A percentile compares a stretch with the other conserved stretches of the same genome.
Conservation (phyloP, 2,329 filamentous ascomycete species). For the Aspergillus viridinutans region DNA sequence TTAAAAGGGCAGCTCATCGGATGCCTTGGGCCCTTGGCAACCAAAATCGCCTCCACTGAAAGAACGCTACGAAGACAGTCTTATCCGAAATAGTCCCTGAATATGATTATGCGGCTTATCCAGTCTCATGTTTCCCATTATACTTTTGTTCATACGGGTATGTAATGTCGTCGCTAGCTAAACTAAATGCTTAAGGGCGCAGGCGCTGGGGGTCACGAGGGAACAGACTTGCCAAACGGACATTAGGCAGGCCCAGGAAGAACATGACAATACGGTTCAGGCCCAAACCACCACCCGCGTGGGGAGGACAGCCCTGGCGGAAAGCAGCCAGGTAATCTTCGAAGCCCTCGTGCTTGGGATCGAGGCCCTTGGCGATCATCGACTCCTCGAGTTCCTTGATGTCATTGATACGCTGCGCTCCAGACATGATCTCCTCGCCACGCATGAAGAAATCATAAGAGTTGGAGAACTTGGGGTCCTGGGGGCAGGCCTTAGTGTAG, state of each 20-base stretch:
- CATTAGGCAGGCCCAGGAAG: constrained; percentile 62
- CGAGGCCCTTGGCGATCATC: constrained; percentile 57
- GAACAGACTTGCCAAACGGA: constrained; percentile 59
- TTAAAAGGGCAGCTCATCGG: neutral
- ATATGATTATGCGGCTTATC: neutral
- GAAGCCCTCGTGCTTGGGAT: constrained; percentile 56
- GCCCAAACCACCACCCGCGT: constrained; percentile 62
- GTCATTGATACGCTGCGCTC: constrained; percentile 63
- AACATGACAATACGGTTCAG: constrained; percentile 65
- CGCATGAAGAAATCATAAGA: constrained; percentile 70
- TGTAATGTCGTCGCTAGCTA: neutral
- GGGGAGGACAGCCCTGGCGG: constrained; percentile 60
- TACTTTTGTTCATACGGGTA: constrained; percentile 9
- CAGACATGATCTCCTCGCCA: constrained; percentile 65
- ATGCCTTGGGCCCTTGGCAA: neutral
- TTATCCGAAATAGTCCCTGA: neutral
- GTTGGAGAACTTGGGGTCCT: constrained; percentile 62
- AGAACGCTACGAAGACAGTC: neutral
- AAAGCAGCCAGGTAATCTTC: constrained; percentile 63
- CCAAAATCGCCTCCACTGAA: neutral
- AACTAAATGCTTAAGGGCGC: constrained; percentile 30
- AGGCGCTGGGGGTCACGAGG: constrained; percentile 59
- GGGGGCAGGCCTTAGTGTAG: constrained; percentile 78
- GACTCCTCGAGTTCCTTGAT: constrained; percentile 54
- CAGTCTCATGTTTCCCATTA: constrained; percentile 13